These are phyloP conservation scores for Dendrobium chrysotoxum DNA, from an alignment of 106 monocot genomes.

Conservation along the genomic window DNA sequence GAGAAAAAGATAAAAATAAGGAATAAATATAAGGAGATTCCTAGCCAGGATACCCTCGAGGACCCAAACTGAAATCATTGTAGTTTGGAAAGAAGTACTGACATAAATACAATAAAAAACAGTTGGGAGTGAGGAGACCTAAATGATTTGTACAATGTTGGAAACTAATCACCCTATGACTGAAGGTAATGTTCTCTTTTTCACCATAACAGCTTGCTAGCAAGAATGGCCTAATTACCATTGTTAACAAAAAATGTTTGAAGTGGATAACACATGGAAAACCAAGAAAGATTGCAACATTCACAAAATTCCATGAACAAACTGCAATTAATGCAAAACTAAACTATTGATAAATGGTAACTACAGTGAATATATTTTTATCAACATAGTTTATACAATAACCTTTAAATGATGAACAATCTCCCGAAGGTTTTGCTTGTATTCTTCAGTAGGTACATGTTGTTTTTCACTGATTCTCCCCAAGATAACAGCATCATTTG, in stretches of 20 bases:
- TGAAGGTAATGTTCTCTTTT: too few relatives aligned
- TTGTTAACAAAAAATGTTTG: not conserved
- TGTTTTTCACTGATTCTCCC: conserved; percentile 71
- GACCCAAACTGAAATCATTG: too few relatives aligned
- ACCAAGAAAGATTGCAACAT: not conserved
- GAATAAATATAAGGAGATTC: too few relatives aligned
- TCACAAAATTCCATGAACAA: not conserved
- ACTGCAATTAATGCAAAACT: not conserved
- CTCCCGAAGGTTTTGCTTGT: conserved; percentile 66
- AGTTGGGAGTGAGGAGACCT: not conserved
- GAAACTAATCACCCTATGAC: not conserved
- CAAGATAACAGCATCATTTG: conserved; percentile 87
- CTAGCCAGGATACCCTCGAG: too few relatives aligned
- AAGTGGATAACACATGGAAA: not conserved
- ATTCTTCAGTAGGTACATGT: conserved; percentile 82
- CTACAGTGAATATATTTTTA: not conserved
- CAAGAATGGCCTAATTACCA: not conserved
- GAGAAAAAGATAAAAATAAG: too few relatives aligned
- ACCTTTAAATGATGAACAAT: conserved; percentile 91
- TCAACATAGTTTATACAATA: not conserved
- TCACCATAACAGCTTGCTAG: not conserved
- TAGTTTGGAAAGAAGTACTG: too few relatives aligned
- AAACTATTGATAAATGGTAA: not conserved
- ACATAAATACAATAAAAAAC: too few relatives aligned
- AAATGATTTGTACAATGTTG: not conserved